These are phyloP conservation scores for Colletotrichum lini DNA, from an alignment of 2,329 filamentous ascomycete species.

Conservation along the genomic window DNA sequence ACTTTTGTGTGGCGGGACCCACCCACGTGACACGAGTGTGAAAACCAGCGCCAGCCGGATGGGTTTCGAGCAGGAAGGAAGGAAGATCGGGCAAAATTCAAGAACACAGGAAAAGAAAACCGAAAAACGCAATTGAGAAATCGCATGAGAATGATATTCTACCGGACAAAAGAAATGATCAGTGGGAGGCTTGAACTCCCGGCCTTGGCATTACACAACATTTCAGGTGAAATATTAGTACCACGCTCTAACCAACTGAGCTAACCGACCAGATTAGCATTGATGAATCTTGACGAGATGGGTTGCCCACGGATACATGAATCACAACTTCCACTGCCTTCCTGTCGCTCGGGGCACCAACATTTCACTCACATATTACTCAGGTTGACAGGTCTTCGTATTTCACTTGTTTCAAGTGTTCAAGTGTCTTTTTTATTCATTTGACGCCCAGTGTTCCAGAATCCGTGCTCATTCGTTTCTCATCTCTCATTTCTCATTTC, in stretches of 20 bases:
- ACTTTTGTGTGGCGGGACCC: not conserved
- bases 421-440: too few relatives aligned
- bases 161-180: constrained; percentile 17
- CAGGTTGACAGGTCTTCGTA: too few relatives aligned
- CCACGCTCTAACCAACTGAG: constrained; percentile 43
- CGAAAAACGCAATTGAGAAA: not conserved
- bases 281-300: fast-evolving
- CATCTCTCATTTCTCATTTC: constrained; percentile 50
- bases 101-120: not conserved
- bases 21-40: not conserved
- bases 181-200: constrained; percentile 42
- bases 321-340: not conserved
- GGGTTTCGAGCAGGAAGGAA: not conserved
- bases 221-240: constrained; percentile 35
- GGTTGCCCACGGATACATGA: not conserved
- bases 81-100: too few relatives aligned
- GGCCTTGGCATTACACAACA: constrained; percentile 38
- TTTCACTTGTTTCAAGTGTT: too few relatives aligned
- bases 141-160: not conserved
- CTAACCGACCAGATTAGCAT: constrained; percentile 31
- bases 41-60: not conserved
- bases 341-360: too few relatives aligned
- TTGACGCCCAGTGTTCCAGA: too few relatives aligned
- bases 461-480: too few relatives aligned
- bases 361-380: too few relatives aligned